Percentiles rank a stretch among this genome's conserved stretches.
These are phyloP conservation scores for Liquidambar formosana DNA, from an alignment of 164 flowering plant genomes.

Conservation along the genomic window DNA sequence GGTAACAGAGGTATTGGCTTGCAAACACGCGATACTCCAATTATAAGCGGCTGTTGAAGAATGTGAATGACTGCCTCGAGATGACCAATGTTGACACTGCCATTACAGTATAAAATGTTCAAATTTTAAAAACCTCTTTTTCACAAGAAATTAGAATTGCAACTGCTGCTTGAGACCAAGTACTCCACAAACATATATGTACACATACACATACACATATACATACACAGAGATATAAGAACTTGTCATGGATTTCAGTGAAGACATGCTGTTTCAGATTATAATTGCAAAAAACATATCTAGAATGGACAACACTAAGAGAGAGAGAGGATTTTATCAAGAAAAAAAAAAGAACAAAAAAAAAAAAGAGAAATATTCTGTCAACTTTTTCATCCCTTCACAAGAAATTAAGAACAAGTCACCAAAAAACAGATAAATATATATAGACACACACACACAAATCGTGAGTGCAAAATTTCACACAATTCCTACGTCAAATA, in stretches of 20 bases:
- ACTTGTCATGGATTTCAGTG: neutral
- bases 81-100: constrained; percentile 77
- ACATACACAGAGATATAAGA: neutral
- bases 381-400: too few relatives aligned
- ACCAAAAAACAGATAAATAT: too few relatives aligned
- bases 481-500: too few relatives aligned
- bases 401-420: too few relatives aligned
- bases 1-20: constrained; percentile 52
- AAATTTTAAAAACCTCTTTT: neutral
- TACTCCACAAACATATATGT: neutral
- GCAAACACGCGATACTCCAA: constrained; percentile 85
- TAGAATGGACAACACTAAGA: too few relatives aligned
- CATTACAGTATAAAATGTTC: constrained; percentile 1
- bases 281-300: too few relatives aligned
- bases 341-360: too few relatives aligned
- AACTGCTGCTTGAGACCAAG: neutral
- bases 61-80: constrained; percentile 71
- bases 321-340: too few relatives aligned
- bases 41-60: constrained; percentile 64
- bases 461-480: too few relatives aligned
- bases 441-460: too few relatives aligned
- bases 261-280: neutral
- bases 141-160: neutral
- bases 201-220: neutral
- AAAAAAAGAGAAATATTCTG: too few relatives aligned